Conservation (phyloP, 495 filamentous ascomycete genomes). For the Neurospora sp. region DNA sequence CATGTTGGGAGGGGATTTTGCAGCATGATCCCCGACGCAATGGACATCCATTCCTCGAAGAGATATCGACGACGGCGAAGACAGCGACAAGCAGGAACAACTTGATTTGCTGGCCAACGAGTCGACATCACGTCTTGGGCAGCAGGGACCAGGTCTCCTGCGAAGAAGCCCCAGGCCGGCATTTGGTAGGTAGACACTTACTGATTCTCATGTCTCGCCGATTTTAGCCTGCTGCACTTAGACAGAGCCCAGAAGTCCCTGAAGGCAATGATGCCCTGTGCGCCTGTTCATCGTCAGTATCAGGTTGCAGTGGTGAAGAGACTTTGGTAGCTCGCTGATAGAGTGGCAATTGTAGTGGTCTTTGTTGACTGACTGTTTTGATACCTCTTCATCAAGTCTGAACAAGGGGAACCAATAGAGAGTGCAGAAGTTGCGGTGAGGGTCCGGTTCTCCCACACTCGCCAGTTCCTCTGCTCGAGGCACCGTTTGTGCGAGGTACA, state of each 20-base stretch:
- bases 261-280: neutral
- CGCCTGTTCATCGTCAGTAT: neutral
- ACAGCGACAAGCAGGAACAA: neutral
- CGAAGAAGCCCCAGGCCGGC: neutral
- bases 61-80: neutral
- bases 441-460: neutral
- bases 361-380: neutral
- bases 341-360: neutral
- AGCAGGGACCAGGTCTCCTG: neutral
- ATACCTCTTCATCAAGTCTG: neutral
- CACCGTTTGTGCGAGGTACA: neutral
- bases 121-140: neutral
- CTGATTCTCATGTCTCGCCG: neutral
- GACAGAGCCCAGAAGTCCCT: neutral
- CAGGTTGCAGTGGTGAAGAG: neutral
- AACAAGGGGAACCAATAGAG: neutral
- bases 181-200: neutral
- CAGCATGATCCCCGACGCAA: neutral
- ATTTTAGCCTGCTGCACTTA: neutral
- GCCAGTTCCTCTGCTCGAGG: neutral
- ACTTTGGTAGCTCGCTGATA: neutral
- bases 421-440: constrained; percentile 19
- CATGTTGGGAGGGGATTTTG: neutral
- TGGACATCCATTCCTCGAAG: neutral
- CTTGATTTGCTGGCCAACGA: neutral